Evolutionary conservation across 140 eudicot species (phyloP).

Genomic region (Ambrosia hybrid): DNA sequence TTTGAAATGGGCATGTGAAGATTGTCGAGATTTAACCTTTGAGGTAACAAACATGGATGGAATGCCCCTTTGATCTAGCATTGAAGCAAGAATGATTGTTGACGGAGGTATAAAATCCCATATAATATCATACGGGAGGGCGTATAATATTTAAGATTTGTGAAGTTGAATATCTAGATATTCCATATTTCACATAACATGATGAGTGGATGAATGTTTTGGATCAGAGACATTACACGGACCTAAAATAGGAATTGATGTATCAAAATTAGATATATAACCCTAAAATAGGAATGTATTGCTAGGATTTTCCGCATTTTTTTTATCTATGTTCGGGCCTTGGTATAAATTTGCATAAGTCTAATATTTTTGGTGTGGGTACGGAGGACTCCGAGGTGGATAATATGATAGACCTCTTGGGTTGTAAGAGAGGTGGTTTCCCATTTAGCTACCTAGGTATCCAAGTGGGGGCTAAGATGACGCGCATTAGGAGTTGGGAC

Average conservation of each 20-base stretch:
- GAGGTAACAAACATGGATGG: background rate
- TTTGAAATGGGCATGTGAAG: background rate
- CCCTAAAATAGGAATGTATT: no score
- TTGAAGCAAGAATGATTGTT: background rate
- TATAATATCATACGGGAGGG: background rate
- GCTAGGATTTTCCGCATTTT: no score
- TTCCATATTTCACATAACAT: background rate
- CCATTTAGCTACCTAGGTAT: no score
- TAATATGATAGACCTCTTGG: no score
- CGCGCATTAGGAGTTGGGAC: no score
- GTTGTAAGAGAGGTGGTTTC: no score
- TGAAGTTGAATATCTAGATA: background rate
- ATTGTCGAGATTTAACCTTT: background rate
- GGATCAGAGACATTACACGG: background rate
- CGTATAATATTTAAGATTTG: background rate
- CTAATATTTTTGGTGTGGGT: no score
- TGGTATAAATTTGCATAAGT: no score
- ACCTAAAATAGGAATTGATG: background rate
- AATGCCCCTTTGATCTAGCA: background rate
- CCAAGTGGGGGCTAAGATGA: no score
- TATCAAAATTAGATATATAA: background rate
- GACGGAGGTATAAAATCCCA: background rate
- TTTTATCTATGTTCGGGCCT: no score
- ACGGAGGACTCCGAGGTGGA: no score
- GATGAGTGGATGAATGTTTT: background rate